These are phyloP conservation scores for Haematococcus lacustris DNA, from an alignment of 139 green algal species.

Conservation along the genomic window DNA sequence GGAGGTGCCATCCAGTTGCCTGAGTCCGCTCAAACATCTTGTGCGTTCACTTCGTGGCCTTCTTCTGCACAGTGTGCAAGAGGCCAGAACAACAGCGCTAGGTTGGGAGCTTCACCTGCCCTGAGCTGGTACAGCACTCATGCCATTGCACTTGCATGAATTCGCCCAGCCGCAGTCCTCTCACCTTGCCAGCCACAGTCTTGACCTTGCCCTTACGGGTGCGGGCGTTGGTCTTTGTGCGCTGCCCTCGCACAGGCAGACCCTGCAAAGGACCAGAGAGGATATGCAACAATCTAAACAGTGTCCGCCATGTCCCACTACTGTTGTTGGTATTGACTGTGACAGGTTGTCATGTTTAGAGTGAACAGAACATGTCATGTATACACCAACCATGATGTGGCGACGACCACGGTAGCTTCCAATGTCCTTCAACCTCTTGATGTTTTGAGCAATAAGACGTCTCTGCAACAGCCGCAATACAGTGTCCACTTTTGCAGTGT, in stretches of 20 bases:
- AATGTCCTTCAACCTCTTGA: slow-evolving; percentile 98
- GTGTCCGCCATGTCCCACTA: no score
- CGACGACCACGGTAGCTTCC: slow-evolving; percentile 90
- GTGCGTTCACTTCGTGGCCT: slow-evolving; percentile 6
- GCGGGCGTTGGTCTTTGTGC: slow-evolving; percentile 94
- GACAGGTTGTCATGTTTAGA: no score
- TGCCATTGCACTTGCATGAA: not conserved
- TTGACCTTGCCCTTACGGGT: slow-evolving; percentile 84
- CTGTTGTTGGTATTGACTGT: no score
- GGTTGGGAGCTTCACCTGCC: not conserved
- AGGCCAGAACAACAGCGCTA: not conserved
- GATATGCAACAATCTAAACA: no score
- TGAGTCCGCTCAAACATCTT: no score
- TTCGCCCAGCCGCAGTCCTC: not conserved
- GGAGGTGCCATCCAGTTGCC: no score
- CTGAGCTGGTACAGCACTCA: not conserved
- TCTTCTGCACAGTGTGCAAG: not conserved
- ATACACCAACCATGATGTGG: slow-evolving; percentile 85
- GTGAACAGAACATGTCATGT: no score
- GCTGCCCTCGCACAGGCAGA: slow-evolving; percentile 86
- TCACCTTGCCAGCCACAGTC: slow-evolving; percentile 60
- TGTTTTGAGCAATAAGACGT: slow-evolving; percentile 81
- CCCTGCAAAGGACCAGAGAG: slow-evolving; percentile 33
- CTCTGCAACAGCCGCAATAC: slow-evolving; percentile 31
- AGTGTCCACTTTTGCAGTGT: not conserved